Evolutionary conservation across 495 filamentous ascomycete genomes (phyloP), one percentile per base, ranked within the genome.

Genomic region (Aspergillus haitiensis): DNA sequence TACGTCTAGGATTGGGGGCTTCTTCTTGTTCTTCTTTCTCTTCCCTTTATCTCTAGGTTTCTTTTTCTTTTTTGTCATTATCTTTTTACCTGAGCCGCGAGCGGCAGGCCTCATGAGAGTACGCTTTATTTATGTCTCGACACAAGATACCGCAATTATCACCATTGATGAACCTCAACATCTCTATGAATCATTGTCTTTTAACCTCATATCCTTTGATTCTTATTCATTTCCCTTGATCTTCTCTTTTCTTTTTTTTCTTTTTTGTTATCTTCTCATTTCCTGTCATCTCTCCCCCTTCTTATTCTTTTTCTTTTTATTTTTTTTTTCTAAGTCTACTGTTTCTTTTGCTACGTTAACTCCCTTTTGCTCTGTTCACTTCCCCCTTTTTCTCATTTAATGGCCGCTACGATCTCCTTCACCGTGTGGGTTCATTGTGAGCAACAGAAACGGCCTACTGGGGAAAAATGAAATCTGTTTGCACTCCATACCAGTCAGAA

Each of bases 121-220:
- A 66, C 61, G 67, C 64, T 61, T 66, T 57, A 59, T 63, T 66
- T 52, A 68, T 68, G 66, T 64, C 60, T 65, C 64, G 59, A 57
- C 60, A 65, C 60, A 68, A 68, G 66, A 68, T 68, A 65, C 66
- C 63, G 66, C 61, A 60, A 63, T 63, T 59, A 62, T 55, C 60
- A 62, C 56, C 61, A 62, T 64, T 67, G 62, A 64, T 64, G 66
- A 64, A 66, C 56, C 40, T 56, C 59, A 44, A 61, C 59, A 56
- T 61, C 55, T 62, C 48, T 40, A 59, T 56, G 37, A 59, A 48
- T 52, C 47, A 54, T 56, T 56, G 36, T 57, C 40, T 35, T 58
- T 15, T 27, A 48, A 47, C 31, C 16, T 54, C 15, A 39, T 50
- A 45, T 31, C 31, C 33, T 7, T 7, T 32, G 27, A 34, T 51